Conservation (phyloP, 176 grass and related monocot genomes). For the Zea luxurians region DNA sequence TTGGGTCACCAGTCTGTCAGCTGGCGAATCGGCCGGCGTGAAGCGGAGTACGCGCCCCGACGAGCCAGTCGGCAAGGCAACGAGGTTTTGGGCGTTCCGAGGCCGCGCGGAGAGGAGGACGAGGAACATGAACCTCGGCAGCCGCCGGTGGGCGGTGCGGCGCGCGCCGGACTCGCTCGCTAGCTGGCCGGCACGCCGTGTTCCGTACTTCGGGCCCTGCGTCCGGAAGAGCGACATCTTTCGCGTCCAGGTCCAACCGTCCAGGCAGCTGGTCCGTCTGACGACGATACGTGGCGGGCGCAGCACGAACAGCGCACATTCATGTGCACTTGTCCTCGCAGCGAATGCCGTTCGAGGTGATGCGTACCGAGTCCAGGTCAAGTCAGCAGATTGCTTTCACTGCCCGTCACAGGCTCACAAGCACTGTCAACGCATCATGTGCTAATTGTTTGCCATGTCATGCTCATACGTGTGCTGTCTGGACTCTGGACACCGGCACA, state of each 20-base stretch:
- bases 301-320: background rate
- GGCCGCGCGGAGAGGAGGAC: background rate
- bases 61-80: background rate
- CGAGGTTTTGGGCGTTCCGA: background rate
- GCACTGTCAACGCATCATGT: background rate
- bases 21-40: background rate
- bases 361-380: background rate
- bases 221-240: background rate
- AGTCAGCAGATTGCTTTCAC: background rate
- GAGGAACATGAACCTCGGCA: slow-evolving; percentile 2
- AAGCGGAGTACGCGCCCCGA: background rate
- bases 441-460: background rate
- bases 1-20: background rate
- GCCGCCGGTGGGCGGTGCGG: slow-evolving; percentile 36
- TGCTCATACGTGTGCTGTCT: background rate
- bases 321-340: background rate
- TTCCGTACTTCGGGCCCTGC: slow-evolving; percentile 1
- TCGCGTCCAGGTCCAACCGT: background rate
- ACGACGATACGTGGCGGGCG: background rate
- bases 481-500: background rate
- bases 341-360: background rate
- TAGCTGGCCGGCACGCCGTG: slow-evolving; percentile 18
- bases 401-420: background rate
- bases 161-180: slow-evolving; percentile 2
- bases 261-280: too few species aligned